These are phyloP conservation scores for Exsudoporus frostii DNA, from an alignment of 768 basidiomycete genomes.

Conservation along the genomic window DNA sequence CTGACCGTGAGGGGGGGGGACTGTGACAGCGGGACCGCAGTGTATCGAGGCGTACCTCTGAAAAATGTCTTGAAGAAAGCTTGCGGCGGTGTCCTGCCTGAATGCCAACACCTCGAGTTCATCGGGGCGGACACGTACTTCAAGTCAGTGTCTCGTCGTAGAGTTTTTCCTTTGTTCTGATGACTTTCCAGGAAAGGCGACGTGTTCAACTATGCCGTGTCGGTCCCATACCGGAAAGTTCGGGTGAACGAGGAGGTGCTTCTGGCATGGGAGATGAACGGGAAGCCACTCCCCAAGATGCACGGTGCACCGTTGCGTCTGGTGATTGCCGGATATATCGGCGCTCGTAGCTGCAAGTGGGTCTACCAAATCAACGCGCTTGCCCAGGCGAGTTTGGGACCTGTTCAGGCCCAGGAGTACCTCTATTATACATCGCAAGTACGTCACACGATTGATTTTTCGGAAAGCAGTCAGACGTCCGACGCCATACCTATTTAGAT, in stretches of 20 bases:
- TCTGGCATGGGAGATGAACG: conserved; percentile 16
- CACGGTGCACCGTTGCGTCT: conserved; percentile 51
- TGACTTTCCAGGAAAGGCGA: conserved; percentile 31
- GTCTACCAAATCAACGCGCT: conserved; percentile 51
- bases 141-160: conserved; percentile 32
- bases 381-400: conserved; percentile 45
- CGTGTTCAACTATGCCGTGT: conserved; percentile 45
- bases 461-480: neutral
- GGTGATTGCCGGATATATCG: conserved; percentile 53
- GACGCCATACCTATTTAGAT: neutral
- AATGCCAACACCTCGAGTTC: conserved; percentile 51
- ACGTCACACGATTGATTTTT: conserved; percentile 15
- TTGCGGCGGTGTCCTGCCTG: conserved; percentile 47
- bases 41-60: conserved; percentile 50
- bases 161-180: neutral
- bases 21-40: conserved; percentile 43
- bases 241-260: conserved; percentile 45
- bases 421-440: conserved; percentile 51
- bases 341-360: conserved; percentile 55
- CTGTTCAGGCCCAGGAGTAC: conserved; percentile 53
- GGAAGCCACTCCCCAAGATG: conserved; percentile 41
- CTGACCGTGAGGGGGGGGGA: neutral
- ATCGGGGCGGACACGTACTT: conserved; percentile 58
- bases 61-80: conserved; percentile 53
- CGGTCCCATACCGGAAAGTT: conserved; percentile 49